Evolutionary conservation across 2,329 filamentous ascomycete genomes (phyloP).

Genomic region (Rosellinia necatrix): DNA sequence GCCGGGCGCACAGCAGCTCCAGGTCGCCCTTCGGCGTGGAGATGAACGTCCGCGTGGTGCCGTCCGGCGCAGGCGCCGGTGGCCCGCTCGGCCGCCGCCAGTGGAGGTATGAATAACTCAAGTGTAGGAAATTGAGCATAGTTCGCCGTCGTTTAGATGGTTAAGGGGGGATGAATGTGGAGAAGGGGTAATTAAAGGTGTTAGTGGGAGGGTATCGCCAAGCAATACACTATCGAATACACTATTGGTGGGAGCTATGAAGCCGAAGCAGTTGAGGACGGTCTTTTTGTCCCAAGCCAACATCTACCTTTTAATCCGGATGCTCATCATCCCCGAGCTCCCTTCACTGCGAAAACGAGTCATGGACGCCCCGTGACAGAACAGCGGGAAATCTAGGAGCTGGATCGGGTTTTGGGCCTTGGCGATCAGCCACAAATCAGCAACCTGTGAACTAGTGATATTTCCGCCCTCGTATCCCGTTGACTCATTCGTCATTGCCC

Average conservation of each 20-base stretch:
- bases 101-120: constrained; percentile 42
- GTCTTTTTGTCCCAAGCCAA: too few species aligned
- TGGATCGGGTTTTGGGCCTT: background rate
- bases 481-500: constrained; percentile 11
- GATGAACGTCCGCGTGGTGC: constrained; percentile 51
- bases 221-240: too few species aligned
- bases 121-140: constrained; percentile 35
- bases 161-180: background rate
- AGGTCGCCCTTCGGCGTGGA: constrained; percentile 50
- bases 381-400: constrained; percentile 10
- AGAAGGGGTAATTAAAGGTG: too few species aligned
- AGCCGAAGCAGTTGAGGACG: too few species aligned
- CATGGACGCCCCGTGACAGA: background rate
- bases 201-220: background rate
- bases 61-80: constrained; percentile 42
- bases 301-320: background rate
- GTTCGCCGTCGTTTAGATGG: too few species aligned
- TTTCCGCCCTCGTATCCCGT: background rate
- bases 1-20: constrained; percentile 53
- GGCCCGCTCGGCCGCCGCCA: constrained; percentile 37
- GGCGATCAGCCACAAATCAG: constrained; percentile 14
- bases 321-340: background rate
- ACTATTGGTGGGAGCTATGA: too few species aligned
- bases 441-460: background rate
- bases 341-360: background rate